These are phyloP conservation scores for Zymoseptoria passerinii DNA, from an alignment of 2,329 filamentous ascomycete genomes.

Conservation along the genomic window DNA sequence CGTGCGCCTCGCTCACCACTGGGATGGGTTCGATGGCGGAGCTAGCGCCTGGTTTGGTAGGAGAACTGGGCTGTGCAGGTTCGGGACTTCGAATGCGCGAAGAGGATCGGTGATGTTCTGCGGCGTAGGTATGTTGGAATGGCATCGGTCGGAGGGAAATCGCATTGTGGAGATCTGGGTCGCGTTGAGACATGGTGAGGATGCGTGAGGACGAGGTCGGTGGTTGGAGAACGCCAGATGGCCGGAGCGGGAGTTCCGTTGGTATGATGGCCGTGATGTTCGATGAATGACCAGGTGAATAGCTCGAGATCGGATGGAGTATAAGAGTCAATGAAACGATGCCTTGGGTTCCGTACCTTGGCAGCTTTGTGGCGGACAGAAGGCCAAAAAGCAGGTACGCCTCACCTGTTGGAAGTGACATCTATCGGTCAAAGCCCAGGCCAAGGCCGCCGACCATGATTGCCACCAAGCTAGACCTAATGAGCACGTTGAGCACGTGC, in stretches of 20 bases:
- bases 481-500: background rate
- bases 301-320: background rate
- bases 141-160: slow-evolving; percentile 42
- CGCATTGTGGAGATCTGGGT: slow-evolving; percentile 41
- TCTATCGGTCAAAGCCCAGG: background rate
- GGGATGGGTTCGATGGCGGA: slow-evolving; percentile 13
- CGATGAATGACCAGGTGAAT: background rate
- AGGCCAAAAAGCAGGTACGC: background rate
- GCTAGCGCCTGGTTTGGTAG: slow-evolving; percentile 16
- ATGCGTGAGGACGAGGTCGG: background rate
- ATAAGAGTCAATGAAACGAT: background rate
- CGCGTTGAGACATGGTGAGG: slow-evolving; percentile 21
- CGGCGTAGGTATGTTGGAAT: slow-evolving; percentile 30
- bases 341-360: background rate
- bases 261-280: background rate
- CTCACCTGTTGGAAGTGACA: background rate
- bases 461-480: background rate
- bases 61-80: slow-evolving; percentile 17
- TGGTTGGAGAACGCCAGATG: background rate
- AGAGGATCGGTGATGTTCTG: slow-evolving; percentile 23
- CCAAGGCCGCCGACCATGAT: background rate
- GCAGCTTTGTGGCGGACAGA: background rate
- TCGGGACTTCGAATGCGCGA: slow-evolving; percentile 14
- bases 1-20: slow-evolving; percentile 26
- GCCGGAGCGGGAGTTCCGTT: background rate